A percentile compares a stretch with the other conserved stretches of the same genome.
These are phyloP conservation scores for Tarenaya hassleriana DNA, from an alignment of 345 rosid species.

Conservation along the genomic window DNA sequence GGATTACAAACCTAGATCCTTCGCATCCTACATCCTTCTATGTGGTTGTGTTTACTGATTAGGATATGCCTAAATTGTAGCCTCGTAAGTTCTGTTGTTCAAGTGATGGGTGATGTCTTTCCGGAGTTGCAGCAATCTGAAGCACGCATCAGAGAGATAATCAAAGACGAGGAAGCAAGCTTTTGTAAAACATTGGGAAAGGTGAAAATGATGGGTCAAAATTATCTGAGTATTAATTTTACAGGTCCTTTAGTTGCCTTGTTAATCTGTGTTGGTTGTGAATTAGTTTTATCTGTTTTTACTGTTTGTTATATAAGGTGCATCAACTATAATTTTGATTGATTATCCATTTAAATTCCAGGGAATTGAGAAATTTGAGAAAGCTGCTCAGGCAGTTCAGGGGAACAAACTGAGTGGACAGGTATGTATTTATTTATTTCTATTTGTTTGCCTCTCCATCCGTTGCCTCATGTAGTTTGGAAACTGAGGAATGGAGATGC, in stretches of 20 bases:
- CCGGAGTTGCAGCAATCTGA: slow-evolving; percentile 83
- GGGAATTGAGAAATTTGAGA: slow-evolving; percentile 95
- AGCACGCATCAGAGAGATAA: slow-evolving; percentile 55
- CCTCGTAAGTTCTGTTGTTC: slow-evolving; percentile 66
- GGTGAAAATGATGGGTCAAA: slow-evolving; percentile 32
- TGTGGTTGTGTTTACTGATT: slow-evolving; percentile 1
- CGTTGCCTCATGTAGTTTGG: neutral
- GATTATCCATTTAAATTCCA: slow-evolving; percentile 27
- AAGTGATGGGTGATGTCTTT: slow-evolving; percentile 76
- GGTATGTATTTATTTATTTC: slow-evolving; percentile 32
- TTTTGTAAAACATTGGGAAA: slow-evolving; percentile 85
- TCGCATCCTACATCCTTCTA: neutral
- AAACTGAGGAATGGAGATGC: neutral
- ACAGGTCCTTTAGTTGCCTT: neutral
- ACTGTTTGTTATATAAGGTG: slow-evolving; percentile 11
- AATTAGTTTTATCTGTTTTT: slow-evolving; percentile 14
- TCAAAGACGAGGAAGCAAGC: slow-evolving; percentile 84
- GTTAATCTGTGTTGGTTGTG: neutral
- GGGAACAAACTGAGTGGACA: slow-evolving; percentile 76
- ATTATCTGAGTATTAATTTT: neutral
- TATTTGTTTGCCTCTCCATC: neutral
- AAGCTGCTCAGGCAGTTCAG: slow-evolving; percentile 75
- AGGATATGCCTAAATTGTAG: slow-evolving; percentile 33
- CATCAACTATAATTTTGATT: slow-evolving; percentile 13
- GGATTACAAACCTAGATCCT: slow-evolving; percentile 1